Evolutionary conservation across 345 rosid genomes (phyloP), one percentile per base, ranked within the genome.

Genomic region (Theobroma cacao): DNA sequence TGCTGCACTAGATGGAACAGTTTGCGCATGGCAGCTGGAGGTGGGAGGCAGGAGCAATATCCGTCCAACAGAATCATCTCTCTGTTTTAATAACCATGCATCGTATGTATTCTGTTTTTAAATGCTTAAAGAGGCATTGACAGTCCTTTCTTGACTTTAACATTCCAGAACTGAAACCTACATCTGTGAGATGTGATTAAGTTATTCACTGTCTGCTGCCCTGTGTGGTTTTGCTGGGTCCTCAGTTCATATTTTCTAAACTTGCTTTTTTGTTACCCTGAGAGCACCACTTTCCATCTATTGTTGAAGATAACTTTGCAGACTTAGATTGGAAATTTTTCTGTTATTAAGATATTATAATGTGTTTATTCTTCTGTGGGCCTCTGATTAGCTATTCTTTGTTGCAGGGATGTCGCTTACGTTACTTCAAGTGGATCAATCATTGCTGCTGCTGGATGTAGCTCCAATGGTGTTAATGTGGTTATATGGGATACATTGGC

Each of bases 401-500:
- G 48, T 77, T 91, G 89, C 86, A 95, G 98, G 83, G 98, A 95
- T 87, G 90, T 93, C 20, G 74, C 90, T n/a, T 95, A 93, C 41
- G 85, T 95, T 82, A 89, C 91, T 82, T 90, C 97, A 24, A 95
- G 98, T 87, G 98, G 97, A 74, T 91, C 98, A 17, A 88, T 95
- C 36, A 89, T 91, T 81, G 95, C 95, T 72, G 92, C 97, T 36
- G 87, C 95, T 55, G 98, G 98, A 84, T 83, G 82, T 83, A 95
- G 92, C 85, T 85, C 93, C 45, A 95, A 88, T 80, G 90, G 92
- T 82, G 89, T 83, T 74, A 95, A 93, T 85, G 97, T 90, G 48
- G 98, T 95, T 69, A 80, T 95, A 73, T 95, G 98, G 98, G 98
- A 95, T 83, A 93, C 97, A 56, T 81, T 91, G 84, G 98, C 98